Conservation (phyloP, 148 eudicot species). For the Dysphania ambrosioides region DNA sequence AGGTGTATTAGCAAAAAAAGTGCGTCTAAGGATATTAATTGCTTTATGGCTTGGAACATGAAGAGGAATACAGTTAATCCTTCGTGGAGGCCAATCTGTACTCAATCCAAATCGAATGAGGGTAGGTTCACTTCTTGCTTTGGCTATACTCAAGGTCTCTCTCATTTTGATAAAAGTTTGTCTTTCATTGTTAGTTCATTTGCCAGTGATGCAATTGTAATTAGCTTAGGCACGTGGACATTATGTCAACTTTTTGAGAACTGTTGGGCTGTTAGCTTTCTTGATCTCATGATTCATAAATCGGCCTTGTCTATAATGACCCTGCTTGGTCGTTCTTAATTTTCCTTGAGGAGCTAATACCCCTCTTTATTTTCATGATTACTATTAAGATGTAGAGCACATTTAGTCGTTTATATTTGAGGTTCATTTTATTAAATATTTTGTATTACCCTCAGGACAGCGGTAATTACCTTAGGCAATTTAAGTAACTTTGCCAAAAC, state of each 20-base stretch:
- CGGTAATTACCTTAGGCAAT: not conserved
- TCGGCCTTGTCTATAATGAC: not conserved
- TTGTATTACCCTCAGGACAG: not conserved
- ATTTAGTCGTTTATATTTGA: too few species aligned
- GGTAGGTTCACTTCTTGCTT: constrained; percentile 21
- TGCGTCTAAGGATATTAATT: not conserved
- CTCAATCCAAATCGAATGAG: constrained; percentile 24
- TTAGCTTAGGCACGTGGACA: not conserved
- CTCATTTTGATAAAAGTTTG: not conserved
- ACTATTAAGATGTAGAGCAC: not conserved
- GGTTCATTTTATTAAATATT: too few species aligned
- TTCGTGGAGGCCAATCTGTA: constrained; percentile 33
- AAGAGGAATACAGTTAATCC: constrained; percentile 24
- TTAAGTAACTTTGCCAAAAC: not conserved
- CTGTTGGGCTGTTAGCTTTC: not conserved
- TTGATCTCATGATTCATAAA: not conserved
- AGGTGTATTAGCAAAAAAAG: constrained; percentile 12
- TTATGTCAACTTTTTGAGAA: not conserved
- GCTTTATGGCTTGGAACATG: constrained; percentile 25
- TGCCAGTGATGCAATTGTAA: not conserved
- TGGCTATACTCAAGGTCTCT: not conserved
- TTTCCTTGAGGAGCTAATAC: not conserved
- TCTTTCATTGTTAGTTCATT: not conserved
- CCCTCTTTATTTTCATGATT: not conserved
- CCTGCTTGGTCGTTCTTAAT: not conserved